These are phyloP conservation scores for Scheffersomyces stipitis DNA, from an alignment of 805 yeast species.

Conservation along the genomic window DNA sequence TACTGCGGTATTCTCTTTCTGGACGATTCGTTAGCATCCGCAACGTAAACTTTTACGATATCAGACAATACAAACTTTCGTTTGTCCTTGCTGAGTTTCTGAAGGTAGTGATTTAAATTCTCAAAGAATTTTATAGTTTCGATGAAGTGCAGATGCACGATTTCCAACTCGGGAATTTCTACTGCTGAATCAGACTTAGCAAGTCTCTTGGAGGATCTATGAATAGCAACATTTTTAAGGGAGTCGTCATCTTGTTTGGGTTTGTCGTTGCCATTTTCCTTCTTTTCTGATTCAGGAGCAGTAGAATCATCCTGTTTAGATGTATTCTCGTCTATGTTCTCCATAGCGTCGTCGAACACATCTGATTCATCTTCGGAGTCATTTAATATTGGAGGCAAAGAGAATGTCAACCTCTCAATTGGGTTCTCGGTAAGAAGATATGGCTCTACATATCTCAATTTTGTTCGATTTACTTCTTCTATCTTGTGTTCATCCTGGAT, in stretches of 20 bases:
- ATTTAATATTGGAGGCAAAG: constrained; percentile 11
- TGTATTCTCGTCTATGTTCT: not conserved
- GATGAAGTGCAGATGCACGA: constrained; percentile 22
- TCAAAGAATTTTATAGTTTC: constrained; percentile 27
- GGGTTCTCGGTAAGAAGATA: constrained; percentile 51
- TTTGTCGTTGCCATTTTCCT: constrained; percentile 2
- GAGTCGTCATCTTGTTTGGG: constrained; percentile 15
- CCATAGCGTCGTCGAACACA: not conserved
- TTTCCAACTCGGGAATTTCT: constrained; percentile 20
- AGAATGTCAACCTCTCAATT: constrained; percentile 44
- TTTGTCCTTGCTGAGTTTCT: constrained; percentile 1
- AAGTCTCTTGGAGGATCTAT: constrained; percentile 33
- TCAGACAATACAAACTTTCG: constrained; percentile 5
- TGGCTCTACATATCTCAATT: constrained; percentile 48
- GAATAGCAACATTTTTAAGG: constrained; percentile 8
- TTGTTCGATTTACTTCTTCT: constrained; percentile 38
- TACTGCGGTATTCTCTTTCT: not conserved
- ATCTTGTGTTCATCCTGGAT: constrained; percentile 32
- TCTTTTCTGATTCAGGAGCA: not conserved
- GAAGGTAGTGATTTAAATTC: constrained; percentile 17
- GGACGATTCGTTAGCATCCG: constrained; percentile 1
- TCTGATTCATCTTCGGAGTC: constrained; percentile 4
- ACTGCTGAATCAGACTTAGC: constrained; percentile 22
- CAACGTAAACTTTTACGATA: constrained; percentile 13
- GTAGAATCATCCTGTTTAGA: not conserved